Percentiles rank a stretch among this genome's conserved stretches.
These are phyloP conservation scores for Diospyros kaki DNA, from an alignment of 148 eudicot species.

Conservation along the genomic window DNA sequence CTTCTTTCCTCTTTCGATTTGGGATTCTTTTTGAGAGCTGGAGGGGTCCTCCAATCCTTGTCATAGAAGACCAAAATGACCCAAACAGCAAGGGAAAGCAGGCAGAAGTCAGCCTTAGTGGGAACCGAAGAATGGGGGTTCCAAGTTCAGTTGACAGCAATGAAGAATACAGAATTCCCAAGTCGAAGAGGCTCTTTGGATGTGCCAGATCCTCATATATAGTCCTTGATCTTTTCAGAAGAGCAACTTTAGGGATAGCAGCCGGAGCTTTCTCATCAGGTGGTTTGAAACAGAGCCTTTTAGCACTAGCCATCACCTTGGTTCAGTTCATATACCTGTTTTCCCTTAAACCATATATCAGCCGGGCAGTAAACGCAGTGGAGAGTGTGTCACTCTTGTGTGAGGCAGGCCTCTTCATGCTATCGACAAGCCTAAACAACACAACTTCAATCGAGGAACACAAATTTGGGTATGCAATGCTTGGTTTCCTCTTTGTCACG, in stretches of 20 bases:
- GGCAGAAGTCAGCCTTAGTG: conserved; percentile 6
- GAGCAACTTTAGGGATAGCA: conserved; percentile 14
- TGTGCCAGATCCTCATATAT: conserved; percentile 16
- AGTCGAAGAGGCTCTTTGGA: conserved; percentile 10
- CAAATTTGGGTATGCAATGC: conserved; percentile 9
- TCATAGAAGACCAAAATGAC: conserved; percentile 14
- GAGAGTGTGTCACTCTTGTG: conserved; percentile 19
- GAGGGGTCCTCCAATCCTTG: conserved; percentile 13
- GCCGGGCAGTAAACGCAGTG: conserved; percentile 9
- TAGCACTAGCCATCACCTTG: conserved; percentile 13
- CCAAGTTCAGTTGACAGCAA: conserved; percentile 11
- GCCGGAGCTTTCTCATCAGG: conserved; percentile 19
- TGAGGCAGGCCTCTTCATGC: conserved; percentile 13
- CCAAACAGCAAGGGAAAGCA: conserved; percentile 4
- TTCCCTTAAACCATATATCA: conserved; percentile 16
- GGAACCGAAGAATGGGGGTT: conserved; percentile 6
- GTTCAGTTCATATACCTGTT: conserved; percentile 15
- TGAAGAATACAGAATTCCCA: conserved; percentile 11
- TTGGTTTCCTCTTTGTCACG: conserved; percentile 16
- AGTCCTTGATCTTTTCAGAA: conserved; percentile 12
- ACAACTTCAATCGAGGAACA: conserved; percentile 5
- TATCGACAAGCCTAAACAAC: conserved; percentile 5
- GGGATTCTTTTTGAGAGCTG: conserved; percentile 20
- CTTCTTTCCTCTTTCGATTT: conserved; percentile 13
- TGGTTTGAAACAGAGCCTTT: conserved; percentile 18